Base-by-base conservation (phyloP, 2,329 filamentous ascomycete genomes). In the Neoarthrinium moseri region DNA sequence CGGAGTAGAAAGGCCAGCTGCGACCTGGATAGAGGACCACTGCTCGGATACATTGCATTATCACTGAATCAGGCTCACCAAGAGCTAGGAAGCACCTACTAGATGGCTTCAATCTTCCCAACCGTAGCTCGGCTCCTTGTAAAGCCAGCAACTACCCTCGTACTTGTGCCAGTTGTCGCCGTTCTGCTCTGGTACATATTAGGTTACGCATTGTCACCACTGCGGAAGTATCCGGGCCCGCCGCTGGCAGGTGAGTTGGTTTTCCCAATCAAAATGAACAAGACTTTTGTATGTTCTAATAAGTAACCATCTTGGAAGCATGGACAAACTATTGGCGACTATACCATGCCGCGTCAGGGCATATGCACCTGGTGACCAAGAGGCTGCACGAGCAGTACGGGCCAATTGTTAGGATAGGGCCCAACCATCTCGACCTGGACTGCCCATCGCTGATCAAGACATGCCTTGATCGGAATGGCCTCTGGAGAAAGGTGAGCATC, bases 201-300 rank as follows among this genome's bases (percentile, higher is more conserved):
- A 15, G 24, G 24, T 15, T 36, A 38, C 43, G 37, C n/a, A n/a
- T 23, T 17, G 8, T 46, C 43, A 7, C 43, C 43, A 12, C 36
- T 46, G 12, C 35, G 43, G 10, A 30, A 26, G 18, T 46, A 34
- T 27, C 44, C 44, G 6, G 35, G 35, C 4, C 35, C 35, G 5
- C 39, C 33, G 15, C 26, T 45, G 1, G 43, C 34, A 21, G 29
- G 43, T 40, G 24, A 13, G 27, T 40, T 13, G 4, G 12, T n/a
- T 12, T 17, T 11, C 4, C 23, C 24, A 13, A 23, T 13, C 18
- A 15, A 12, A 23, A 10, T 22, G 17, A 7, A 18, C 20, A 24
- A 12, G 12, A 26, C 22, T 10, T 6, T 26, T 18, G 22, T 22
- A 13, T 11, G 5, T 13, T 6, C 12, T 13, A 23, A 29, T 29